phyloP scores from a whole-genome alignment of 2,329 filamentous ascomycete species.

The Sclerotinia spermophila region DNA sequence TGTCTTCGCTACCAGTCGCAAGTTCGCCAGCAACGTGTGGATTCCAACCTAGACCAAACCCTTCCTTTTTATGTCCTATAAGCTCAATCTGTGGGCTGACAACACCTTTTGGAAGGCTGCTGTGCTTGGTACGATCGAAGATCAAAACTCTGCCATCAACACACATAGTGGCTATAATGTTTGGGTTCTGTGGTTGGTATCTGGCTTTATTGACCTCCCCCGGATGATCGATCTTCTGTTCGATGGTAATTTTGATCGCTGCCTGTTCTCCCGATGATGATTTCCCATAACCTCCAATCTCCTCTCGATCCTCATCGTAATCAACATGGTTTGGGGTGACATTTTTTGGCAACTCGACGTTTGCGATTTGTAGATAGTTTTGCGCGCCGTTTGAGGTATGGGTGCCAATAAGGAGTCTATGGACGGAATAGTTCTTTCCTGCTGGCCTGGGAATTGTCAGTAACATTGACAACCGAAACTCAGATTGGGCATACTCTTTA shows the following conservation, averaged over 20 bases:
- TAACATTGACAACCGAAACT: background rate
- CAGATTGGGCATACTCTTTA: conserved; percentile 55
- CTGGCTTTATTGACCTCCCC: conserved; percentile 98
- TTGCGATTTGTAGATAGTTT: conserved; percentile 93
- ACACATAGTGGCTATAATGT: conserved; percentile 91
- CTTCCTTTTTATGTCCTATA: conserved; percentile 81
- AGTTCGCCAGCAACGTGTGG: conserved; percentile 74
- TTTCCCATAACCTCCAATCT: conserved; percentile 89
- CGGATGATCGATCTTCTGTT: conserved; percentile 94
- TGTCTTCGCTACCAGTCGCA: conserved; percentile 87
- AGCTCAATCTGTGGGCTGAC: conserved; percentile 58
- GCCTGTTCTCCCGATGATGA: conserved; percentile 61
- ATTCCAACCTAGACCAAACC: conserved; percentile 91
- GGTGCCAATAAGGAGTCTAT: conserved; percentile 88
- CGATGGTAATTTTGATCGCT: conserved; percentile 81
- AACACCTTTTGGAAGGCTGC: conserved; percentile 59
- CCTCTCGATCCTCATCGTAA: conserved; percentile 87
- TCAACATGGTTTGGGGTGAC: conserved; percentile 71
- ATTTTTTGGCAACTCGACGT: conserved; percentile 86
- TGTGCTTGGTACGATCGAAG: conserved; percentile 95
- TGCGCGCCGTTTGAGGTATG: conserved; percentile 82
- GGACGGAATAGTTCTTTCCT: conserved; percentile 81
- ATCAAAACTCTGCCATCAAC: conserved; percentile 84
- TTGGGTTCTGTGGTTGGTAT: conserved; percentile 95
- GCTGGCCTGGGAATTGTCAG: conserved; percentile 51